Conservation (phyloP, 2,329 filamentous ascomycete genomes). For the Calcarisporium arbuscula region DNA sequence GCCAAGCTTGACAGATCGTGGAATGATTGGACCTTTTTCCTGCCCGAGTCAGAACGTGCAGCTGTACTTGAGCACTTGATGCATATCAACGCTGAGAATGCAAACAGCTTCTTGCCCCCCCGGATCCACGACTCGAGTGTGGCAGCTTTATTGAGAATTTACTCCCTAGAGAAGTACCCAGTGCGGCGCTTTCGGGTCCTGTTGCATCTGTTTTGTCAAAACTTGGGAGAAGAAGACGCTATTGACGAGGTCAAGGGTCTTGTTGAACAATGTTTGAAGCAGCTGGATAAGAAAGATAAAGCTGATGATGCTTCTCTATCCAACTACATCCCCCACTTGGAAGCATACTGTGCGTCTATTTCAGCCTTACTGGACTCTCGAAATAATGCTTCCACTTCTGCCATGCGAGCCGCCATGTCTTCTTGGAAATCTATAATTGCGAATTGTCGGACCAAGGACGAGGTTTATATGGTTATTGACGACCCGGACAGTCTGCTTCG, state of each 20-base stretch:
- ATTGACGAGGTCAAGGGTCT: conserved; percentile 33
- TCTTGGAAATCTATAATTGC: conserved; percentile 39
- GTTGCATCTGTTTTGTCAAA: conserved; percentile 40
- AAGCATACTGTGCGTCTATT: conserved; percentile 38
- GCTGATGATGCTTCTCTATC: conserved; percentile 39
- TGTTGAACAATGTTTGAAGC: conserved; percentile 29
- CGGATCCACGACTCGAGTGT: conserved; percentile 39
- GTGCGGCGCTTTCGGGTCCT: conserved; percentile 47
- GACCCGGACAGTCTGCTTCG: conserved; percentile 41
- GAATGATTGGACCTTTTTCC: conserved; percentile 49
- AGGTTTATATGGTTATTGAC: conserved; percentile 41
- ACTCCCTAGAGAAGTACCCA: conserved; percentile 43
- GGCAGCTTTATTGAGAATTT: conserved; percentile 41
- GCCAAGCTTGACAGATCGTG: conserved; percentile 52
- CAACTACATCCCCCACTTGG: conserved; percentile 42
- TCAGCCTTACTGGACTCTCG: conserved; percentile 34
- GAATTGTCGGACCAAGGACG: conserved; percentile 28
- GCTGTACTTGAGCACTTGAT: conserved; percentile 57
- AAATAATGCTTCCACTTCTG: conserved; percentile 18
- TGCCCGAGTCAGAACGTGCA: conserved; percentile 45
- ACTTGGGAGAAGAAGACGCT: conserved; percentile 37
- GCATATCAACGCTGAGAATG: conserved; percentile 37
- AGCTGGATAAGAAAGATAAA: conserved; percentile 28
- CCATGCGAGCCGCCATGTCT: conserved; percentile 30
- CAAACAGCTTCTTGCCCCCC: conserved; percentile 26